Percentiles rank a stretch among this genome's conserved stretches.
phyloP scores from a whole-genome alignment of 805 yeast species.

The Ogataea haglerorum region DNA sequence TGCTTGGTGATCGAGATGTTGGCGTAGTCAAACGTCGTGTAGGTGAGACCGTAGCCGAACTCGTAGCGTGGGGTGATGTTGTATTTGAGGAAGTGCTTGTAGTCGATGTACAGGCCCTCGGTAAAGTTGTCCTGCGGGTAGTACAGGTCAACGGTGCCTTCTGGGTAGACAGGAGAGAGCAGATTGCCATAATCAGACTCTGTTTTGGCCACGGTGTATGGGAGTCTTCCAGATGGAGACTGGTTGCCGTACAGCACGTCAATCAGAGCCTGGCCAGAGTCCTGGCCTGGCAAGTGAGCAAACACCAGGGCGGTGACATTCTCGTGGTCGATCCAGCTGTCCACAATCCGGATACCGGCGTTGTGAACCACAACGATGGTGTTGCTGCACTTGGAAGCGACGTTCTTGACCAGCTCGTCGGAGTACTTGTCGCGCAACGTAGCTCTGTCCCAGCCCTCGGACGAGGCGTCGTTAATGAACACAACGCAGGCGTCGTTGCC shows the following conservation, averaged over 20 bases:
- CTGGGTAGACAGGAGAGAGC: slow-evolving; percentile 28
- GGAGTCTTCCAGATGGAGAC: slow-evolving; percentile 62
- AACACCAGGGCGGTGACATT: slow-evolving; percentile 56
- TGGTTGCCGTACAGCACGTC: slow-evolving; percentile 57
- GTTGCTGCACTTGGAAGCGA: slow-evolving; percentile 48
- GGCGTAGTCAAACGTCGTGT: slow-evolving; percentile 40
- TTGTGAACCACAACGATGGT: slow-evolving; percentile 58
- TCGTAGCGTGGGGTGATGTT: slow-evolving; percentile 55
- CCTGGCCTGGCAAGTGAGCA: slow-evolving; percentile 35
- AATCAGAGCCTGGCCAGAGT: slow-evolving; percentile 54
- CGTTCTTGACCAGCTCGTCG: slow-evolving; percentile 47
- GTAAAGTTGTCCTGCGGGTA: slow-evolving; percentile 44
- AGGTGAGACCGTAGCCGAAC: slow-evolving; percentile 62
- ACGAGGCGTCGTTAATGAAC: slow-evolving; percentile 51
- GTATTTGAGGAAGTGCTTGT: slow-evolving; percentile 54
- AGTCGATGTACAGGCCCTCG: slow-evolving; percentile 50
- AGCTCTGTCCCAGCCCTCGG: slow-evolving; percentile 56
- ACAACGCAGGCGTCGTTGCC: slow-evolving; percentile 49
- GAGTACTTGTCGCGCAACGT: slow-evolving; percentile 54
- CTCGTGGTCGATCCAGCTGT: slow-evolving; percentile 51
- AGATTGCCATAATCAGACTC: slow-evolving; percentile 40
- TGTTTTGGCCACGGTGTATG: slow-evolving; percentile 59
- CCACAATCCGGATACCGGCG: slow-evolving; percentile 60
- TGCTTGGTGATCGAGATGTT: slow-evolving; percentile 16
- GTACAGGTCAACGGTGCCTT: slow-evolving; percentile 29